Evolutionary conservation across 2,329 filamentous ascomycete species (phyloP).

Genomic region (Passalora sequoiae): DNA sequence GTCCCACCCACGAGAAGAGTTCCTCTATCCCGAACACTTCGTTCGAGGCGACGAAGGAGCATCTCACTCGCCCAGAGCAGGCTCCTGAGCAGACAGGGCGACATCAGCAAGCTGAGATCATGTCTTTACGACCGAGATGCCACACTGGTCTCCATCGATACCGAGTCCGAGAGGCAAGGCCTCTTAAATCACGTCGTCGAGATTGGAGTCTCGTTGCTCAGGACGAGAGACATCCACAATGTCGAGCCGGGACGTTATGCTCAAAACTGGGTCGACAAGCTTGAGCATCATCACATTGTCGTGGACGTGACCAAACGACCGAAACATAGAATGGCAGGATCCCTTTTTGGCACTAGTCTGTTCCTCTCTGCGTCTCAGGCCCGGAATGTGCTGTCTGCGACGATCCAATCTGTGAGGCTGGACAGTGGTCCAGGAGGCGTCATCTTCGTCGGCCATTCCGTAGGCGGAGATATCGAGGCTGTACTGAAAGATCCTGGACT

Average conservation of each 20-base stretch:
- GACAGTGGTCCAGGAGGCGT: slow-evolving; percentile 35
- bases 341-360: slow-evolving; percentile 13
- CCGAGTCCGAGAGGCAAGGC: slow-evolving; percentile 69
- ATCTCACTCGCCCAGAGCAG: background rate
- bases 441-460: slow-evolving; percentile 55
- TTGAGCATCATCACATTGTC: slow-evolving; percentile 41
- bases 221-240: slow-evolving; percentile 51
- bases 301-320: slow-evolving; percentile 3
- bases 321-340: slow-evolving; percentile 3
- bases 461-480: slow-evolving; percentile 59
- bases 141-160: slow-evolving; percentile 65
- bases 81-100: background rate
- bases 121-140: background rate
- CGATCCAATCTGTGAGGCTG: background rate
- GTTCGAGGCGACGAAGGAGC: background rate
- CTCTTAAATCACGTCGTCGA: slow-evolving; percentile 61
- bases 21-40: background rate
- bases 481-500: slow-evolving; percentile 46
- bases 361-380: slow-evolving; percentile 8
- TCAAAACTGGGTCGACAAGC: slow-evolving; percentile 58
- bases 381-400: background rate
- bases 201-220: slow-evolving; percentile 71
- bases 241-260: slow-evolving; percentile 57
- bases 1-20: background rate
- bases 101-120: background rate